Evolutionary conservation across 2,329 filamentous ascomycete species (phyloP).

Genomic region (Sporothrix brasiliensis): DNA sequence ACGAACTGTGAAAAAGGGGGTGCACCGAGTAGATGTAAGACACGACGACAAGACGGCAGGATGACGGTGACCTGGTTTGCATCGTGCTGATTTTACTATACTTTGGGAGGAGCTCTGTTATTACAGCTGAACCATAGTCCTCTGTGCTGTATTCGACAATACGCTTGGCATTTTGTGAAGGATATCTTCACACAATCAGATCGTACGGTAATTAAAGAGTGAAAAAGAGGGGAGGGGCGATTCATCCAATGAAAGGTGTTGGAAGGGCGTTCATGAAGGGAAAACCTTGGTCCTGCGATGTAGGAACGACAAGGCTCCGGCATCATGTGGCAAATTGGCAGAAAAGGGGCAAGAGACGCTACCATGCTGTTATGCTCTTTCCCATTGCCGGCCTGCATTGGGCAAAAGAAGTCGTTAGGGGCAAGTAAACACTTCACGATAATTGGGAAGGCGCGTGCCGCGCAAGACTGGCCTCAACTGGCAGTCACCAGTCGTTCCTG

Average conservation of each 20-base stretch:
- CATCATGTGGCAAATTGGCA: constrained; percentile 1
- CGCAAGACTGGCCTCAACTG: not conserved
- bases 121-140: not conserved
- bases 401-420: no score
- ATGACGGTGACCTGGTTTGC: not conserved
- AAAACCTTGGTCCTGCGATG: not conserved
- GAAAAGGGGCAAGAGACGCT: constrained; percentile 1
- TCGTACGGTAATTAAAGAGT: not conserved
- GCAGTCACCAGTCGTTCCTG: not conserved
- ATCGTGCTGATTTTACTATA: not conserved
- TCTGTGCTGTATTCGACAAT: not conserved
- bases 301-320: constrained; percentile 27
- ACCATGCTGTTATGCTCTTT: not conserved
- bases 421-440: not conserved
- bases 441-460: not conserved
- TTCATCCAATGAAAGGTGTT: not conserved
- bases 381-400: not conserved
- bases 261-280: not conserved
- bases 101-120: not conserved
- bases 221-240: not conserved
- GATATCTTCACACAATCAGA: not conserved
- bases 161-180: not conserved
- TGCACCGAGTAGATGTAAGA: not conserved
- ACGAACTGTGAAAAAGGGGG: not conserved
- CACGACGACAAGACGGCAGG: not conserved